Conservation (phyloP, 2,329 filamentous ascomycete species). For the Escovopsis weberi region DNA sequence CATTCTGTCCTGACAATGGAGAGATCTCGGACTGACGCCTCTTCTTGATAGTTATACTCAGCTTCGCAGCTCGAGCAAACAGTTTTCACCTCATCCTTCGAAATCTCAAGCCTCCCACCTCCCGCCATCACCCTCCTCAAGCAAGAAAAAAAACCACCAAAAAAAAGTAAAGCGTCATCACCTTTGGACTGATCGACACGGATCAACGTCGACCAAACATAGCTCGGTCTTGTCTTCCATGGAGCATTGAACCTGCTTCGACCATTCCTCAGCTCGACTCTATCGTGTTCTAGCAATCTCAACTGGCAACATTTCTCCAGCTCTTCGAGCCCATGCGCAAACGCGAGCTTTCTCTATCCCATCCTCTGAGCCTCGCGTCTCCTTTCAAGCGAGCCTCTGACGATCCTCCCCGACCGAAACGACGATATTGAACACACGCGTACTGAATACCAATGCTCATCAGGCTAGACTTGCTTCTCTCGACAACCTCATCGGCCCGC, state of each 20-base stretch:
- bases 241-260: constrained; percentile 6
- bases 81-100: constrained; percentile 8
- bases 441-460: constrained; percentile 12
- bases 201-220: constrained; percentile 1
- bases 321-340: constrained; percentile 22
- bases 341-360: constrained; percentile 21
- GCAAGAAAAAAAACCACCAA: background rate
- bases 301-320: background rate
- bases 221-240: constrained; percentile 1
- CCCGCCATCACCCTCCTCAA: constrained; percentile 1
- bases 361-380: constrained; percentile 19
- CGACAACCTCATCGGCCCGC: constrained; percentile 3
- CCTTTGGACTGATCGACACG: constrained; percentile 3
- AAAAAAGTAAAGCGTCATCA: background rate
- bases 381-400: constrained; percentile 10
- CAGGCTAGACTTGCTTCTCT: constrained; percentile 6
- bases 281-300: too few relatives aligned
- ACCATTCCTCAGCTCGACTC: constrained; percentile 3
- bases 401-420: constrained; percentile 6
- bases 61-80: constrained; percentile 11
- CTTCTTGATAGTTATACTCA: constrained; percentile 11
- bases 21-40: constrained; percentile 10
- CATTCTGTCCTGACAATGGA: constrained; percentile 12
- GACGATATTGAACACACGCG: constrained; percentile 3
- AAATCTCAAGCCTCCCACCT: constrained; percentile 1